These are phyloP conservation scores for Coniferiporia sulphurascens DNA, from an alignment of 1,284 basidiomycete species.

Conservation along the genomic window DNA sequence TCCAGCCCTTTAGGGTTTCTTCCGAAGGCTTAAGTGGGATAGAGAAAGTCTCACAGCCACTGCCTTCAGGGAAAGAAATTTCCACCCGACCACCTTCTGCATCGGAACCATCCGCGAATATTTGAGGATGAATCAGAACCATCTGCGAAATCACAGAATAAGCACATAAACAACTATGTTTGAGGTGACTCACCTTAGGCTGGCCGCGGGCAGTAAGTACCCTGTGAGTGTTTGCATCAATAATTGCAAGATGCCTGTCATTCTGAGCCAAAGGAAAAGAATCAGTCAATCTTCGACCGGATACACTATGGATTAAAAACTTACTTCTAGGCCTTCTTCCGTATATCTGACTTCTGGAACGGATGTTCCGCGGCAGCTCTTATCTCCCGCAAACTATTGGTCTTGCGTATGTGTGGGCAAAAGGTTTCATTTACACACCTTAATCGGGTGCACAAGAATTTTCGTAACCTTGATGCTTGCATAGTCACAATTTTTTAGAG, in stretches of 20 bases:
- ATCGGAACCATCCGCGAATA: slow-evolving; percentile 41
- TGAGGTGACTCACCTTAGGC: slow-evolving; percentile 41
- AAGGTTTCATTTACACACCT: slow-evolving; percentile 33
- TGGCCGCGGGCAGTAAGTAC: slow-evolving; percentile 64
- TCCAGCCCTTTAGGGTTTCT: slow-evolving; percentile 47
- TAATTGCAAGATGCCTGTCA: slow-evolving; percentile 65
- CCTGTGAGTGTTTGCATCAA: slow-evolving; percentile 46
- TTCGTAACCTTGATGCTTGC: slow-evolving; percentile 40
- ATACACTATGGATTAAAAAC: slow-evolving; percentile 14
- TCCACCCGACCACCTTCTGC: slow-evolving; percentile 44
- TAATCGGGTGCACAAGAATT: slow-evolving; percentile 65
- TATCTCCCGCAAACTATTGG: background rate
- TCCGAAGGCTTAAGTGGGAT: slow-evolving; percentile 53
- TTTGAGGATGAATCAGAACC: slow-evolving; percentile 56
- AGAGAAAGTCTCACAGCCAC: slow-evolving; percentile 48
- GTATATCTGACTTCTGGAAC: slow-evolving; percentile 51
- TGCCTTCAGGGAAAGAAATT: slow-evolving; percentile 54
- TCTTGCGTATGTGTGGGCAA: too few species aligned
- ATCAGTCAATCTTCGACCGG: background rate
- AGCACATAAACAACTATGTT: background rate
- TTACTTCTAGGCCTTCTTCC: slow-evolving; percentile 60
- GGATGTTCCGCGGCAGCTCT: slow-evolving; percentile 66
- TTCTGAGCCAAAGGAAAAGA: slow-evolving; percentile 36
- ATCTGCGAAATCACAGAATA: slow-evolving; percentile 38
- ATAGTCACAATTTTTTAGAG: slow-evolving; percentile 6